Conservation (phyloP, 2,329 filamentous ascomycete genomes). For the Fusarium sp. region DNA sequence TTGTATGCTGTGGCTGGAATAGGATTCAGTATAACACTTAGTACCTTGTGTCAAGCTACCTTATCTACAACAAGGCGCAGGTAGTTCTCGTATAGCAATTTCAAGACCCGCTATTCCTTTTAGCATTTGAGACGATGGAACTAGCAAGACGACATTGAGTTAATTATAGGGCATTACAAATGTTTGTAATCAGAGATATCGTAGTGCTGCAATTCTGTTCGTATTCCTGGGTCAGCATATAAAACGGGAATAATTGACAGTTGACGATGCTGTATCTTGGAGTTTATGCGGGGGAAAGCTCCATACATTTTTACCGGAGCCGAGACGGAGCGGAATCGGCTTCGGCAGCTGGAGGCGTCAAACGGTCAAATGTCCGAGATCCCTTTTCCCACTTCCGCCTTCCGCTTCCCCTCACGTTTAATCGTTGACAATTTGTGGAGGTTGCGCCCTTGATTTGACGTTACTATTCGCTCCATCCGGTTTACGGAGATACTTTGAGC, state of each 20-base stretch:
- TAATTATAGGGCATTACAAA: neutral
- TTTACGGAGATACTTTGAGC: slow-evolving; percentile 15
- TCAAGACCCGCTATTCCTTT: neutral
- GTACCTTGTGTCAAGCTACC: no score
- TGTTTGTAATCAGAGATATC: neutral
- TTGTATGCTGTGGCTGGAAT: neutral
- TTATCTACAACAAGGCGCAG: neutral
- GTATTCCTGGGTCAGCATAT: neutral
- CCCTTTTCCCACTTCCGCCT: neutral
- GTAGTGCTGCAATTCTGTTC: neutral
- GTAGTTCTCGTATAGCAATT: neutral
- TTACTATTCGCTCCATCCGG: slow-evolving; percentile 14
- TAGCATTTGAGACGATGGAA: neutral
- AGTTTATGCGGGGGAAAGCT: slow-evolving; percentile 11
- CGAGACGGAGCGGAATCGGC: slow-evolving; percentile 29
- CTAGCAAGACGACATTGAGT: neutral
- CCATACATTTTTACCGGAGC: slow-evolving; percentile 24
- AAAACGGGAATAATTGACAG: slow-evolving; percentile 6
- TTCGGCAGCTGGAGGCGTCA: slow-evolving; percentile 24
- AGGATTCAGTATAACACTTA: neutral
- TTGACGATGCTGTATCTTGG: neutral
- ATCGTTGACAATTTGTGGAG: slow-evolving; percentile 20
- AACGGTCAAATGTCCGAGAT: slow-evolving; percentile 4
- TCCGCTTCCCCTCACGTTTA: slow-evolving; percentile 26
- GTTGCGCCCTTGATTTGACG: slow-evolving; percentile 9